A percentile compares a stretch with the other conserved stretches of the same genome.
Conservation (phyloP, 2,329 filamentous ascomycete genomes). For the Periconia sp. region DNA sequence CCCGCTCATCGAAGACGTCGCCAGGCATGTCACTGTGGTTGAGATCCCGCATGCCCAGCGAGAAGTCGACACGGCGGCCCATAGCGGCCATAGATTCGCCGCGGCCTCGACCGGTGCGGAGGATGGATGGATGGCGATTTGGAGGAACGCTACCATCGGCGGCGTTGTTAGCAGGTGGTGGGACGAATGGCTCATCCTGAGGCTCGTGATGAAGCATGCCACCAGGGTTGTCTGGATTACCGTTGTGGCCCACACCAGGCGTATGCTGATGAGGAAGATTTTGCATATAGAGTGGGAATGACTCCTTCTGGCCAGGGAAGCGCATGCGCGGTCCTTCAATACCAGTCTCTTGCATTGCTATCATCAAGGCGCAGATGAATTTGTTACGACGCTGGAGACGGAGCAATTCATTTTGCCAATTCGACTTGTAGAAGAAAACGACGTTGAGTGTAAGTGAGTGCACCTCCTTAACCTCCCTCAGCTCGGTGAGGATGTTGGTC, state of each 20-base stretch:
- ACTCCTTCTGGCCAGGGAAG: constrained; percentile 70
- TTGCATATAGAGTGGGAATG: constrained; percentile 70
- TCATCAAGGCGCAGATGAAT: constrained; percentile 90
- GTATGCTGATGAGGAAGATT: constrained; percentile 56
- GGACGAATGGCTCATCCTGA: constrained; percentile 52
- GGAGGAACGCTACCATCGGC: constrained; percentile 11
- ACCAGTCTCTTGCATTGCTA: constrained; percentile 79
- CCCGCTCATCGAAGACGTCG: constrained; percentile 68
- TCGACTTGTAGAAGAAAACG: constrained; percentile 97
- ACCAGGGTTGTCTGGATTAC: constrained; percentile 53
- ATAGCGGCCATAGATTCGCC: constrained; percentile 65
- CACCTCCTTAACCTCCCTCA: constrained; percentile 79
- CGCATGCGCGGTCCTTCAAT: constrained; percentile 84
- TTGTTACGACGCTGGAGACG: constrained; percentile 91
- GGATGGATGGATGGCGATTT: constrained; percentile 57
- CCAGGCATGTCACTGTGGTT: constrained; percentile 64
- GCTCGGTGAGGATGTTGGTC: constrained; percentile 82
- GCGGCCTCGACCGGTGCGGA: constrained; percentile 58
- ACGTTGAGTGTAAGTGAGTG: constrained; percentile 89
- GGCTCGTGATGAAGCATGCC: constrained; percentile 44
- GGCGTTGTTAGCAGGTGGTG: constrained; percentile 30
- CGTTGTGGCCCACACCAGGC: constrained; percentile 49
- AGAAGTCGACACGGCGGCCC: constrained; percentile 72
- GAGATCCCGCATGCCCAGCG: constrained; percentile 68
- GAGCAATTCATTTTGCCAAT: constrained; percentile 92